Base-by-base conservation (phyloP, 345 rosid species). In the Ailanthus altissimus region DNA sequence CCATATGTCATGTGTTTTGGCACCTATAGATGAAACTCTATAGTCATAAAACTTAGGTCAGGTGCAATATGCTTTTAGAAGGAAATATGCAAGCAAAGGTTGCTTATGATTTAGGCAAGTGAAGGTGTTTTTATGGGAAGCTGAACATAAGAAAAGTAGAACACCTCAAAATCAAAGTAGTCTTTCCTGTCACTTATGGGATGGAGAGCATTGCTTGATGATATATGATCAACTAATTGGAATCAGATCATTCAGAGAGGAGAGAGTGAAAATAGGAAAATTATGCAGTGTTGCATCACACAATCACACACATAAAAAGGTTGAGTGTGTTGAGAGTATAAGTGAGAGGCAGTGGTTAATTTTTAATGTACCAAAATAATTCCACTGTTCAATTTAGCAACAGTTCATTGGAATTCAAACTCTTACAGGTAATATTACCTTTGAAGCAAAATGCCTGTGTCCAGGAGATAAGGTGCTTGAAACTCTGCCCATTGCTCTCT, bases 391-490 rank as follows among this genome's bases (percentile, higher is more conserved):
- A 67, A 26, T 6, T 58, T 2, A 56, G 61, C 74, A 58, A 42
- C 53, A 43, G 25, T 26, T 56, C 56, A 56, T 69, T 40, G 38
- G 51, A 62, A 65, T 49, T 72, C 73, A 69, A 69, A 21, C 42
- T 57, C 23, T 43, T 28, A 21, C 64, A 53, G 26, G 58, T 46
- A 23, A 18, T 45, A 32, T 77, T 81, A 93, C 98, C 87, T 93
- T 90, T 50, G 89, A 69, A 69, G 94, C 77, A 73, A 94, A 92
- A 82, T 94, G 93, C 79, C 90, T 86, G 73, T 94, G 98, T n/a
- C 98, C 97, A 23, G 97, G 98, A 62, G 98, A 94, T 79, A 94
- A 81, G 63, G 91, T 90, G 73, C 97, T 93, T 11, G 98, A 94
- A 79, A 85, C 92, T 58, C 97, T 83, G 5, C 98, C 98, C 97